phyloP scores from a whole-genome alignment of 2,329 filamentous ascomycete species.

The Zasmidium citrigriseum region DNA sequence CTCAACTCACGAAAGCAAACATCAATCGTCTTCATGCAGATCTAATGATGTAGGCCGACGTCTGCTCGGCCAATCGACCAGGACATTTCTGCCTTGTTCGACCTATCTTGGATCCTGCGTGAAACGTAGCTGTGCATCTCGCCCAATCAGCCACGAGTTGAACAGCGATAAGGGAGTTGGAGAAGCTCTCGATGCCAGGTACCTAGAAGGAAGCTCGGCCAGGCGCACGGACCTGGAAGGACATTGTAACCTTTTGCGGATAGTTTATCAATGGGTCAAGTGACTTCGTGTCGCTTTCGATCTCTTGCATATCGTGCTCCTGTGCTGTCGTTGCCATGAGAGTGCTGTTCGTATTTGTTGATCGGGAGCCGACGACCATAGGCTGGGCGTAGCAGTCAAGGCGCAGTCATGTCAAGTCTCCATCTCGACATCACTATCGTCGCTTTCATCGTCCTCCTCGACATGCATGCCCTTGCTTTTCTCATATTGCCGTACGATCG shows the following conservation, averaged over 20 bases:
- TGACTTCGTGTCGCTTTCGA: neutral
- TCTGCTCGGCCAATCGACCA: neutral
- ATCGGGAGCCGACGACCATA: neutral
- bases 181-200: neutral
- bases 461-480: slow-evolving; percentile 10
- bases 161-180: neutral
- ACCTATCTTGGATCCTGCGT: neutral
- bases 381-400: no score
- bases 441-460: neutral
- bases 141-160: neutral
- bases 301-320: neutral
- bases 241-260: neutral
- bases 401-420: no score
- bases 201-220: neutral
- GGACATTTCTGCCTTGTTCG: slow-evolving; percentile 1
- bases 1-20: neutral
- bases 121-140: neutral
- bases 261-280: neutral
- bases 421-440: neutral
- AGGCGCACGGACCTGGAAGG: neutral
- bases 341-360: no score
- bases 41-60: neutral
- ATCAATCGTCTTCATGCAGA: neutral
- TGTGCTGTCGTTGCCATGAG: no score
- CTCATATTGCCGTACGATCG: slow-evolving; percentile 26